Evolutionary conservation across 2,329 filamentous ascomycete species (phyloP).

Genomic region (Sporothrix variecibatus): DNA sequence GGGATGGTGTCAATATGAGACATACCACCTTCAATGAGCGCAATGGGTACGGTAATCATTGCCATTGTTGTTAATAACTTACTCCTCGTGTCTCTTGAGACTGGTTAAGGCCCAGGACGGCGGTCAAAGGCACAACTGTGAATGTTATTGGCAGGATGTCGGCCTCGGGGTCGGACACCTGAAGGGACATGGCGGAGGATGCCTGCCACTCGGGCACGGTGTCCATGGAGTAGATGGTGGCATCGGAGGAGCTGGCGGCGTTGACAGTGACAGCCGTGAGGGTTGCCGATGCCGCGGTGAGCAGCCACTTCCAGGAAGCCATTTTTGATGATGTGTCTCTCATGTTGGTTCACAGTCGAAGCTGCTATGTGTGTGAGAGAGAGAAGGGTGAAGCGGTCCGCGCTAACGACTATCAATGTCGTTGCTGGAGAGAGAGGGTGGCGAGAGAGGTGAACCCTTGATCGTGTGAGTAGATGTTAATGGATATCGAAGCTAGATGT

Average conservation of each 20-base stretch:
- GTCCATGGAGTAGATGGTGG: conserved; percentile 35
- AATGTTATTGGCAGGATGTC: conserved; percentile 40
- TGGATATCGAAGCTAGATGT: background rate
- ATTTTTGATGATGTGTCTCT: conserved; percentile 32
- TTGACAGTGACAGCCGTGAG: conserved; percentile 40
- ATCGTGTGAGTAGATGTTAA: background rate
- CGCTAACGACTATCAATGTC: background rate
- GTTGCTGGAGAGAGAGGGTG: background rate
- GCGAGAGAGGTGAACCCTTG: background rate
- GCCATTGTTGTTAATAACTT: conserved; percentile 30
- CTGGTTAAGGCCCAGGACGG: conserved; percentile 46
- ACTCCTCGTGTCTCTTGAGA: conserved; percentile 43
- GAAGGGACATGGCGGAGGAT: conserved; percentile 46
- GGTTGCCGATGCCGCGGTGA: conserved; percentile 35
- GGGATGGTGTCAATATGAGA: background rate
- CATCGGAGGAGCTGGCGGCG: conserved; percentile 39
- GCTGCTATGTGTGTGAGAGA: background rate
- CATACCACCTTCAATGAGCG: background rate
- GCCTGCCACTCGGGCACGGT: conserved; percentile 45
- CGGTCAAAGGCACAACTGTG: conserved; percentile 50
- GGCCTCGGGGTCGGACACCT: conserved; percentile 36
- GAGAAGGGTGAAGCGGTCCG: background rate
- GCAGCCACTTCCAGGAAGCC: conserved; percentile 39
- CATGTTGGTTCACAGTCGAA: background rate
- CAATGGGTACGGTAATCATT: background rate